Evolutionary conservation across 371 early-diverging fungal species (phyloP).

Genomic region (Lichtheimia ornata): DNA sequence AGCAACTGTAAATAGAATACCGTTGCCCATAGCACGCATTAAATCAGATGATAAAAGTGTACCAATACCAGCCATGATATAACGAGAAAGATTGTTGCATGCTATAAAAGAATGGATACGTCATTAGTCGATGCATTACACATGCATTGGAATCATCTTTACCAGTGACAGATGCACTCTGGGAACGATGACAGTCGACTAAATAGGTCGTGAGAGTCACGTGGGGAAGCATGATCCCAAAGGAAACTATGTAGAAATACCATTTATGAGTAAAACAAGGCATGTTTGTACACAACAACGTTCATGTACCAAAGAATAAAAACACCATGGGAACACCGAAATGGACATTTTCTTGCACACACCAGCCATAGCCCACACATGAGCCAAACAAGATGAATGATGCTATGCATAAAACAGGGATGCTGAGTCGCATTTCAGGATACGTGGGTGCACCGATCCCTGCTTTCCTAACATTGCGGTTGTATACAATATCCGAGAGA

Average conservation of each 20-base stretch:
- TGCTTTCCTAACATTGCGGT: constrained; percentile 25
- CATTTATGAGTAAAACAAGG: not conserved
- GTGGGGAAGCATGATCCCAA: constrained; percentile 36
- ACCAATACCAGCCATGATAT: constrained; percentile 42
- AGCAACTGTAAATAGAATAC: constrained; percentile 32
- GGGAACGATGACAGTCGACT: constrained; percentile 42
- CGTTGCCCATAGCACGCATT: constrained; percentile 28
- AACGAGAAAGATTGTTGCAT: constrained; percentile 46
- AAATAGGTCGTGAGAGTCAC: constrained; percentile 42
- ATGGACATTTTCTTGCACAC: constrained; percentile 38
- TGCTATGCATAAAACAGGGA: constrained; percentile 19
- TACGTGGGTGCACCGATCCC: constrained; percentile 7
- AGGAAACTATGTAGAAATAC: constrained; percentile 30
- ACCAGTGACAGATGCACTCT: constrained; percentile 47
- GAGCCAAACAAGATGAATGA: constrained; percentile 21
- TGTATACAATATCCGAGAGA: constrained; percentile 36
- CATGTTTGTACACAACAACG: not conserved
- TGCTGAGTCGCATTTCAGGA: constrained; percentile 51
- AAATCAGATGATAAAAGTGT: constrained; percentile 37
- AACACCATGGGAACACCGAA: constrained; percentile 38
- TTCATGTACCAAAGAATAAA: constrained; percentile 34
- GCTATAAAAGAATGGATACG: constrained; percentile 15
- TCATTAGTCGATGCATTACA: not conserved
- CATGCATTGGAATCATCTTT: not conserved
- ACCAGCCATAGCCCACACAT: constrained; percentile 46